These are phyloP conservation scores for Coemansia sp. DNA, from an alignment of 192 early-diverging fungal species.

Conservation along the genomic window DNA sequence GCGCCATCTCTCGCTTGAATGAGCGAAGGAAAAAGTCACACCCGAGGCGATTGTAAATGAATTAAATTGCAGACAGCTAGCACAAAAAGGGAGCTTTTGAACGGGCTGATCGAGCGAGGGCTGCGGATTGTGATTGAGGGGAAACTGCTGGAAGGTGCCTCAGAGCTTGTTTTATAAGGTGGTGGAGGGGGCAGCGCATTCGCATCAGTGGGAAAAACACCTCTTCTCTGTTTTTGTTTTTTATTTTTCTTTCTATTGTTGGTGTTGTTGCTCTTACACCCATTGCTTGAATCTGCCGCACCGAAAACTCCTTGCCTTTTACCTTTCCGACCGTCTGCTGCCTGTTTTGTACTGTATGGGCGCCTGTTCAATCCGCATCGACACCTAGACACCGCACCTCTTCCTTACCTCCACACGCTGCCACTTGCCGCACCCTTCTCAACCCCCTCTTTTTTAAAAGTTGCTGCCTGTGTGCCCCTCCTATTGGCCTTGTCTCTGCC, in stretches of 20 bases:
- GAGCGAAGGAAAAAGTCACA: neutral
- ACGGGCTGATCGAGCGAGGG: too few species aligned
- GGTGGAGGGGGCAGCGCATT: too few species aligned
- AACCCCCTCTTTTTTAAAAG: neutral
- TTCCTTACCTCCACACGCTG: neutral
- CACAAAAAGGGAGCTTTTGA: neutral
- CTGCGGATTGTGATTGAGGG: too few species aligned
- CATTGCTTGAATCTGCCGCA: neutral
- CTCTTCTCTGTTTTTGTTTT: neutral
- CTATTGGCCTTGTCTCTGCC: neutral
- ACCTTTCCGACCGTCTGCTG: too few species aligned
- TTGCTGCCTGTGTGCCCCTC: neutral
- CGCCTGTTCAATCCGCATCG: too few species aligned
- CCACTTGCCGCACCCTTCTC: neutral
- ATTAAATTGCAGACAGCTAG: too few species aligned
- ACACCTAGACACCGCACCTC: too few species aligned
- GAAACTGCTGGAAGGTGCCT: too few species aligned
- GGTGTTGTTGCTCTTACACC: too few species aligned
- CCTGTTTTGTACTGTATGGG: too few species aligned
- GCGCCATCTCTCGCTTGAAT: slow-evolving; percentile 33
- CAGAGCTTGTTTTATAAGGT: neutral
- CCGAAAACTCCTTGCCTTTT: neutral
- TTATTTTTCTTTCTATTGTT: neutral
- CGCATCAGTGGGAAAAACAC: neutral
- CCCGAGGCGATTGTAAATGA: neutral